Conservation (phyloP, 2,329 filamentous ascomycete species). For the Beauveria brongniartii region DNA sequence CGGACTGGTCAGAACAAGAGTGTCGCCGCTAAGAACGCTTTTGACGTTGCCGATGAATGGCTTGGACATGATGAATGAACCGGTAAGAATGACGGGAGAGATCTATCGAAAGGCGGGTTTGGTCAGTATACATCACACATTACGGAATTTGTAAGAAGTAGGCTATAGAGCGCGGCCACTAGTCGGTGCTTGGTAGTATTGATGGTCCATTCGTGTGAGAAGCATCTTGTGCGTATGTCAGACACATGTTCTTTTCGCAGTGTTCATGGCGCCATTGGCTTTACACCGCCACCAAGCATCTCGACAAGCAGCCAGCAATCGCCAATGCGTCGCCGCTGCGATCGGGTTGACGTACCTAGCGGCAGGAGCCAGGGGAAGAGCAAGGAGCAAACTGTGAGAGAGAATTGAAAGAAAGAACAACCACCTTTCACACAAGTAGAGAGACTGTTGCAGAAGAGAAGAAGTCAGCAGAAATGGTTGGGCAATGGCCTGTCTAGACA, state of each 20-base stretch:
- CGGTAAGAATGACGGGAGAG: slow-evolving; percentile 14
- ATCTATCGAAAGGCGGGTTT: neutral
- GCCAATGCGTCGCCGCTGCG: neutral
- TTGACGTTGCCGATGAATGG: slow-evolving; percentile 71
- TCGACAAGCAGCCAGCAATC: neutral
- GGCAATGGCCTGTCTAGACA: neutral
- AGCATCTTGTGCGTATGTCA: neutral
- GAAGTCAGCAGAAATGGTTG: neutral
- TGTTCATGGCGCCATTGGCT: neutral
- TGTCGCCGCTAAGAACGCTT: slow-evolving; percentile 89
- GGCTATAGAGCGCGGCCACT: neutral
- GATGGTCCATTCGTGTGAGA: neutral
- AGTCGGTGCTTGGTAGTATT: neutral
- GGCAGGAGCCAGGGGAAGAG: neutral
- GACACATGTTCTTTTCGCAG: neutral
- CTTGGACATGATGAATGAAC: slow-evolving; percentile 38
- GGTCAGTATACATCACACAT: neutral
- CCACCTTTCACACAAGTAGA: neutral
- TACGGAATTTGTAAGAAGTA: neutral
- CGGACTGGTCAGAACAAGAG: slow-evolving; percentile 72
- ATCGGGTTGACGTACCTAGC: slow-evolving; percentile 6
- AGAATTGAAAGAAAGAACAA: neutral
- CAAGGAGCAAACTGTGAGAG: neutral
- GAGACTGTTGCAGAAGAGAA: slow-evolving; percentile 2
- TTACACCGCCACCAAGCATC: slow-evolving; percentile 9